Percentiles rank a stretch among this genome's conserved stretches.
phyloP scores from a whole-genome alignment of 305 asterid species.

The Fraxinus nigra region DNA sequence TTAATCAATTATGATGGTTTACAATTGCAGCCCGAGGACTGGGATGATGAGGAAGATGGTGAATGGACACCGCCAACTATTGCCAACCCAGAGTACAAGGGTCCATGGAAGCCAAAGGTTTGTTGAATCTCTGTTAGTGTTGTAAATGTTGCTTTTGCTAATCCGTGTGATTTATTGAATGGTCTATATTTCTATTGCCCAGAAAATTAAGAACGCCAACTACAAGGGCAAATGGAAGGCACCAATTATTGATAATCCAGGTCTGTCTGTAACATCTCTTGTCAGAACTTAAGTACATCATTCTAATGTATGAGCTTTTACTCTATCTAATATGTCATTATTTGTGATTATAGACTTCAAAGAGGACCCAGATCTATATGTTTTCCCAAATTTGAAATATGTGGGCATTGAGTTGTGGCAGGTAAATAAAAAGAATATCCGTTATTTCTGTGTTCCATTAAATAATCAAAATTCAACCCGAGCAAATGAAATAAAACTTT shows the following conservation, averaged over 20 bases:
- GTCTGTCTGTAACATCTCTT: slow-evolving; percentile 30
- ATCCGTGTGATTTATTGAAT: background rate
- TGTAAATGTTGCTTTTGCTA: slow-evolving; percentile 5
- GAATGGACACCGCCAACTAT: slow-evolving; percentile 94
- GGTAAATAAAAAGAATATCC: slow-evolving; percentile 32
- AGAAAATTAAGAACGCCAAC: slow-evolving; percentile 97
- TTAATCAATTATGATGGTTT: background rate
- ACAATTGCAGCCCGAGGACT: slow-evolving; percentile 82
- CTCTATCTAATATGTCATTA: background rate
- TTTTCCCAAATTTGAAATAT: slow-evolving; percentile 81
- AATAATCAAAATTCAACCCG: background rate
- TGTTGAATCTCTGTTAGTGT: slow-evolving; percentile 12
- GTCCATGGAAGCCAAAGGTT: slow-evolving; percentile 92
- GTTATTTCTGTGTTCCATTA: background rate
- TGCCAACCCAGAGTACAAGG: slow-evolving; percentile 96
- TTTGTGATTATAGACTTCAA: slow-evolving; percentile 59
- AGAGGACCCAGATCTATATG: slow-evolving; percentile 87
- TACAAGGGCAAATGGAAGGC: slow-evolving; percentile 97
- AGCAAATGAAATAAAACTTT: slow-evolving; percentile 16
- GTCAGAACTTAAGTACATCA: background rate
- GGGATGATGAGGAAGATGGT: slow-evolving; percentile 99
- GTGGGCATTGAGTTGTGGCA: slow-evolving; percentile 98
- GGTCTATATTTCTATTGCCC: slow-evolving; percentile 19
- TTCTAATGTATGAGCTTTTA: background rate
- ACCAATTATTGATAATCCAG: slow-evolving; percentile 93